Conservation (phyloP, 83 land plant species). For the Picea engelmannii region DNA sequence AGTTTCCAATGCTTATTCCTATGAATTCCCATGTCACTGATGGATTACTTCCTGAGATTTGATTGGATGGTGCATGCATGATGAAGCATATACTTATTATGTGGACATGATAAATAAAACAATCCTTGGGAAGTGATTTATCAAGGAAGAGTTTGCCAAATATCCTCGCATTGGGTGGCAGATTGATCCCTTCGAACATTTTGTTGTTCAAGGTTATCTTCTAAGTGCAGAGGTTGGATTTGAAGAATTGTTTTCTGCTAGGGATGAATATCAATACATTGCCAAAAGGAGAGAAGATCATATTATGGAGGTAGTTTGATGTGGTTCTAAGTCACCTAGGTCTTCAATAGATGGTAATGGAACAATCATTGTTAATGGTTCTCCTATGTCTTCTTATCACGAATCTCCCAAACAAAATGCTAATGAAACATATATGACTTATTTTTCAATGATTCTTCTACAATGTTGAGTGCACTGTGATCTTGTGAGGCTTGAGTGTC, state of each 20-base stretch:
- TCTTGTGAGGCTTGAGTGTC: too few relatives aligned
- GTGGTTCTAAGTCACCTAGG: too few relatives aligned
- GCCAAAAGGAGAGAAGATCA: too few relatives aligned
- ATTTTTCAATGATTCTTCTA: background rate
- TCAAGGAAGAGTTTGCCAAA: conserved; percentile 11
- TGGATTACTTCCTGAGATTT: too few relatives aligned
- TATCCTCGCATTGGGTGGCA: conserved; percentile 14
- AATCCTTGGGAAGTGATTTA: conserved; percentile 32
- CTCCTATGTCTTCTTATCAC: conserved; percentile 6
- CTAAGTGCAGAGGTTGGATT: background rate
- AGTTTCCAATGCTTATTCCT: too few relatives aligned
- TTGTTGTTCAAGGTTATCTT: conserved; percentile 20
- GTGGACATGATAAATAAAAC: conserved; percentile 55
- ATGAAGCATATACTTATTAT: conserved; percentile 50
- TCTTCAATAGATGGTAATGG: conserved; percentile 4
- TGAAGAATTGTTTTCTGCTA: too few relatives aligned
- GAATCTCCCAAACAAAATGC: conserved; percentile 11
- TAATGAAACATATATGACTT: conserved; percentile 10
- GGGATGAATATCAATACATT: too few relatives aligned
- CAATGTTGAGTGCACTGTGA: too few relatives aligned
- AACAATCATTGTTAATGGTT: background rate
- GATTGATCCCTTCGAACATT: conserved; percentile 20
- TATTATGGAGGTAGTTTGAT: too few relatives aligned
- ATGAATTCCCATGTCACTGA: too few relatives aligned
- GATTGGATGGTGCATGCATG: conserved; percentile 17